Percentiles rank a stretch among this genome's conserved stretches.
phyloP scores from a whole-genome alignment of 2,329 filamentous ascomycete genomes.

The Sarocladiaceae sp. region DNA sequence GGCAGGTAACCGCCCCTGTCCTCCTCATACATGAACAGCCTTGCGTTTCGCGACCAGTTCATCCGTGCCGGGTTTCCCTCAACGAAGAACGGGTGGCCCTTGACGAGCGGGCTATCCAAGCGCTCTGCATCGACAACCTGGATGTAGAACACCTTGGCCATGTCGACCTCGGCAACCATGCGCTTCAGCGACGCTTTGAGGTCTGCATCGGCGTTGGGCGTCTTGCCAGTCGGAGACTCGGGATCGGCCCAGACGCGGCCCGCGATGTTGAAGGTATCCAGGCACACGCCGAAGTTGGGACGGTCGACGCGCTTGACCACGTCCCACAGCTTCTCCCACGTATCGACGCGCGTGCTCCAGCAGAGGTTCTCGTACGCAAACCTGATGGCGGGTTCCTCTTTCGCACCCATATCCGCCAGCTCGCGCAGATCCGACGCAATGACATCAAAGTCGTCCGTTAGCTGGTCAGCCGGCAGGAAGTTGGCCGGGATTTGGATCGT shows the following conservation, averaged over 20 bases:
- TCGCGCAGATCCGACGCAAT: slow-evolving; percentile 56
- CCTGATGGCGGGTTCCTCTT: slow-evolving; percentile 47
- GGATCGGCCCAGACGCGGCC: slow-evolving; percentile 65
- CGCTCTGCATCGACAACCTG: slow-evolving; percentile 69
- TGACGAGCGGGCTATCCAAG: slow-evolving; percentile 47
- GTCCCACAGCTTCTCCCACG: slow-evolving; percentile 65
- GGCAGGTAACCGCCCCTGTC: slow-evolving; percentile 62
- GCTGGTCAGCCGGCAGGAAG: slow-evolving; percentile 47
- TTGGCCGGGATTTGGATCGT: slow-evolving; percentile 66
- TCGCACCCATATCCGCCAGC: slow-evolving; percentile 58
- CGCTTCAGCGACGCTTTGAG: slow-evolving; percentile 47
- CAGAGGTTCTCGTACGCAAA: slow-evolving; percentile 67
- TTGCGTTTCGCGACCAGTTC: slow-evolving; percentile 71
- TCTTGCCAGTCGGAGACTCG: slow-evolving; percentile 40
- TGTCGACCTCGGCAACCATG: slow-evolving; percentile 48
- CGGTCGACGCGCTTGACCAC: slow-evolving; percentile 57
- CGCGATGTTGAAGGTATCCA: slow-evolving; percentile 73
- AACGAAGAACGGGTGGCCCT: slow-evolving; percentile 30
- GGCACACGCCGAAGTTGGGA: slow-evolving; percentile 65
- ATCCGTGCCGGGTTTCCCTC: slow-evolving; percentile 45
- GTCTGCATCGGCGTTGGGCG: slow-evolving; percentile 39
- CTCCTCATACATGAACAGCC: slow-evolving; percentile 50
- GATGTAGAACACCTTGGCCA: slow-evolving; percentile 63
- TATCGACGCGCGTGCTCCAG: slow-evolving; percentile 63
- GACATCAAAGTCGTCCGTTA: slow-evolving; percentile 41